Evolutionary conservation across 805 yeast species (phyloP), one percentile per base, ranked within the genome.

Genomic region (Candida schatavii): DNA sequence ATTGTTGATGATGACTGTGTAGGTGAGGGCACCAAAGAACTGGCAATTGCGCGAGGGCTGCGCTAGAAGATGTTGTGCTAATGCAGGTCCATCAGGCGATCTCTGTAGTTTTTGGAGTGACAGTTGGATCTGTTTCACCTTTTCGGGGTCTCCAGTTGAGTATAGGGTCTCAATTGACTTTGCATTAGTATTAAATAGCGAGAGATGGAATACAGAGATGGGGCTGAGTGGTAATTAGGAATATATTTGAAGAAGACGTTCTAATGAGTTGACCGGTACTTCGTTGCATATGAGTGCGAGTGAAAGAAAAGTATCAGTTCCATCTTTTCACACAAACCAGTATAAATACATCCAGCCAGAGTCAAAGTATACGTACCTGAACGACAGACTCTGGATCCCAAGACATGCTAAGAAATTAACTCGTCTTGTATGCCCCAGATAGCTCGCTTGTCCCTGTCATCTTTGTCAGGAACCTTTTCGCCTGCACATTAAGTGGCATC

Each of bases 11-110:
- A 74, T 68, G 3, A 88, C 93, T 0, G 88, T 75, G 44, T 78
- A 80, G 0, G 96, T 88, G 43, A 85, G 70, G 0, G 95, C 95
- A 0, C 95, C 96, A 53, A 88, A 83, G 57, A 83, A 88, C 53
- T 80, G 78, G 46, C 81, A 77, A 43, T 75, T 76, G 34, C 64
- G 49, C 1, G 77, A 70, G 3, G 55, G 53, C 2, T 56, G 54
- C 46, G 36, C 45, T 45, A 88, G 62, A 17, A 88, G 66, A 30
- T 61, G 49, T 27, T 74, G 69, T 0, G 90, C 95, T 19, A 88
- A 54, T 2, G 49, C 47, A 64, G 80, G 71, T 1, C 88, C 91
- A 37, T 72, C 52, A 0, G 64, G 59, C 0, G 83, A 75, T 49
- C 66, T 72, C 55, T 88, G 96, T 4, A 80, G 52, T 3, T 45